Percentiles rank a stretch among this genome's conserved stretches.
phyloP scores from a whole-genome alignment of 768 basidiomycete genomes.

The Naematelia encephala region DNA sequence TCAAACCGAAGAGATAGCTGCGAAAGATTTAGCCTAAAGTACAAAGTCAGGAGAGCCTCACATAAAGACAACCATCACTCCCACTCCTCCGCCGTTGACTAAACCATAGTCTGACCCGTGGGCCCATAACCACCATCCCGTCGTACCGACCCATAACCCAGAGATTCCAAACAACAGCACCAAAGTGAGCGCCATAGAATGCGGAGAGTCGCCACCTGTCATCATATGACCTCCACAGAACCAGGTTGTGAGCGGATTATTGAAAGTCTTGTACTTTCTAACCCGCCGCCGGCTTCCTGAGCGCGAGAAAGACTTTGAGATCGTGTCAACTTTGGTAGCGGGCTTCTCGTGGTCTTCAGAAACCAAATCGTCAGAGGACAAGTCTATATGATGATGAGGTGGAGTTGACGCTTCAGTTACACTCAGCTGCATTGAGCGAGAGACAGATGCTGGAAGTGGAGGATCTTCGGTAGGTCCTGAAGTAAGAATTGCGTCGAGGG shows the following conservation, averaged over 20 bases:
- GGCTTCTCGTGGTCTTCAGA: background rate
- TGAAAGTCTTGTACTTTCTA: constrained; percentile 27
- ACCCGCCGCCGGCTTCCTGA: background rate
- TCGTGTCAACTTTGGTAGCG: background rate
- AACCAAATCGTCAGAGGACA: constrained; percentile 15
- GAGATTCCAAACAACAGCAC: constrained; percentile 64
- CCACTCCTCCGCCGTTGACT: constrained; percentile 59
- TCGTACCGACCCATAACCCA: constrained; percentile 82
- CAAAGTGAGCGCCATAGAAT: constrained; percentile 71
- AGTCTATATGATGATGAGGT: constrained; percentile 8
- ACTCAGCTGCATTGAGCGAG: constrained; percentile 1
- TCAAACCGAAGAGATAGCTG: constrained; percentile 38
- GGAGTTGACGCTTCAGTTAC: constrained; percentile 11
- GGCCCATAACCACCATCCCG: constrained; percentile 84
- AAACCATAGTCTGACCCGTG: constrained; percentile 60
- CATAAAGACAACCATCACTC: constrained; percentile 56
- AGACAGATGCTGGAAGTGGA: background rate
- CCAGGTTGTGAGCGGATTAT: constrained; percentile 54
- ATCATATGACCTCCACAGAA: constrained; percentile 68
- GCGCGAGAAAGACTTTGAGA: background rate
- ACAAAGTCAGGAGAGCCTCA: constrained; percentile 55
- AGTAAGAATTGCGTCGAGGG: constrained; percentile 2
- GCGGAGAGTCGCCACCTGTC: constrained; percentile 80
- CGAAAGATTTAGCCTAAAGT: background rate
- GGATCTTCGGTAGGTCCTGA: background rate